These are phyloP conservation scores for Iberis pinnata DNA, from an alignment of 345 rosid genomes.

Conservation along the genomic window DNA sequence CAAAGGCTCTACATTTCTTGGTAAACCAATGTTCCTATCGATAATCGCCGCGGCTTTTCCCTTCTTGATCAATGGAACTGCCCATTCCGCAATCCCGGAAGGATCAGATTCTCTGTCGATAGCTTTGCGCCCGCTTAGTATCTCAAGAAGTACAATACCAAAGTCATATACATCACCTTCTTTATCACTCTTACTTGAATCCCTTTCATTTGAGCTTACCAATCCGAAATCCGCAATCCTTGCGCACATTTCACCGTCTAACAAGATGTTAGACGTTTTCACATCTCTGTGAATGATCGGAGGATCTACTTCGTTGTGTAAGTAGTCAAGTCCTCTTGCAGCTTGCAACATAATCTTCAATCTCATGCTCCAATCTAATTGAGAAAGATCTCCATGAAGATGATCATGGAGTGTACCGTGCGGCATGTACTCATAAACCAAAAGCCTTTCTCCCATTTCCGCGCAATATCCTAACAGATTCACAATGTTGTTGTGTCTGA, in stretches of 20 bases:
- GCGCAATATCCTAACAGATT: conserved; percentile 78
- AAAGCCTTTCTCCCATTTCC: conserved; percentile 84
- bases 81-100: conserved; percentile 68
- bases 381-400: conserved; percentile 74
- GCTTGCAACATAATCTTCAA: conserved; percentile 66
- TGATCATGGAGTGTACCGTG: conserved; percentile 83
- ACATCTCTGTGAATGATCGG: conserved; percentile 65
- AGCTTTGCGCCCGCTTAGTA: conserved; percentile 76
- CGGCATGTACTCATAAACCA: conserved; percentile 85
- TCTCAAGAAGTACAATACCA: conserved; percentile 71
- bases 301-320: conserved; percentile 65
- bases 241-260: conserved; percentile 78
- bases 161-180: conserved; percentile 63
- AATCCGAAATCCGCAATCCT: conserved; percentile 79
- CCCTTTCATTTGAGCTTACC: conserved; percentile 48
- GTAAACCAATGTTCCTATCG: conserved; percentile 55
- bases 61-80: conserved; percentile 51
- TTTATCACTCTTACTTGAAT: conserved; percentile 39
- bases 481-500: conserved; percentile 70
- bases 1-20: conserved; percentile 77
- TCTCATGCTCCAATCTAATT: conserved; percentile 67
- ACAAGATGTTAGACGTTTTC: conserved; percentile 65
- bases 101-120: conserved; percentile 57
- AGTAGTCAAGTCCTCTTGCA: conserved; percentile 77
- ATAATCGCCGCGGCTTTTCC: conserved; percentile 72